Percentiles rank a stretch among this genome's conserved stretches.
Conservation (phyloP, 345 rosid genomes). For the Euphorbia lathyris region DNA sequence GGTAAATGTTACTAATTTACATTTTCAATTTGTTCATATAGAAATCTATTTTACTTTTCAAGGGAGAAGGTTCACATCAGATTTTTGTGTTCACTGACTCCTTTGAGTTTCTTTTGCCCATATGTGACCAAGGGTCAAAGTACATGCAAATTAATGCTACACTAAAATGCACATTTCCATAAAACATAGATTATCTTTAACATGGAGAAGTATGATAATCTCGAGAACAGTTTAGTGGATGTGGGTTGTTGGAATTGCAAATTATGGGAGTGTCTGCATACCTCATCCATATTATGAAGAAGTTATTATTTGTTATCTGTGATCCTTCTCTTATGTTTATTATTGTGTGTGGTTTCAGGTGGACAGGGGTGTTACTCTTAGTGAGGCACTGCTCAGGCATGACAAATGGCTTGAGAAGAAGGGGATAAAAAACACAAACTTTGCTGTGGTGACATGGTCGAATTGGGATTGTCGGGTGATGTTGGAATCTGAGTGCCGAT, state of each 20-base stretch:
- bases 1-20: neutral
- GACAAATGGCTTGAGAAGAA: constrained; percentile 50
- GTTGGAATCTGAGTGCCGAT: constrained; percentile 50
- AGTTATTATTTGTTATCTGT: neutral
- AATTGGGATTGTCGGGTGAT: constrained; percentile 51
- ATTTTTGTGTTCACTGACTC: neutral
- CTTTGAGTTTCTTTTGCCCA: neutral
- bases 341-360: constrained; percentile 28
- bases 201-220: neutral
- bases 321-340: constrained; percentile 5
- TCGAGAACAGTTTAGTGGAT: neutral
- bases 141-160: neutral
- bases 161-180: neutral
- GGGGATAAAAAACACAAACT: constrained; percentile 41
- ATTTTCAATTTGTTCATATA: neutral
- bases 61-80: neutral
- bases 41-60: neutral
- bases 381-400: constrained; percentile 46
- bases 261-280: neutral
- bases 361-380: constrained; percentile 42
- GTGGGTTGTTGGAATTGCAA: neutral
- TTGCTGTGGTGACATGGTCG: constrained; percentile 48
- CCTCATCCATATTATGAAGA: neutral
- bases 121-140: neutral
- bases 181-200: neutral